Conservation (phyloP, 2,329 filamentous ascomycete species). For the Aspergillus pseudoterreus region DNA sequence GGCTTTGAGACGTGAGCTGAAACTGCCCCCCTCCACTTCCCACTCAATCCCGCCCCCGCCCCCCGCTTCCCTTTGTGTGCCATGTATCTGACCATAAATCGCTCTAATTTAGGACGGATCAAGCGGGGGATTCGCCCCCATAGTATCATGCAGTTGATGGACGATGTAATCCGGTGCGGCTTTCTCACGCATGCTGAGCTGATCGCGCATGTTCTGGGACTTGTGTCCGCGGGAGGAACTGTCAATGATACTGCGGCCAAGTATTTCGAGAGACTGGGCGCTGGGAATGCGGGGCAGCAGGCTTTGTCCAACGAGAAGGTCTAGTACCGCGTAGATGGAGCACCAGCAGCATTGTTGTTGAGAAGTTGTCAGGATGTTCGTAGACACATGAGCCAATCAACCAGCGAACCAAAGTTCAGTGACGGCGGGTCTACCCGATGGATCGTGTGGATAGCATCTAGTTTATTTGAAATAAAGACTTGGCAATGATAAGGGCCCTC, state of each 20-base stretch:
- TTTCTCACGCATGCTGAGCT: slow-evolving; percentile 9
- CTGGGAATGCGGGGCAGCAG: slow-evolving; percentile 2
- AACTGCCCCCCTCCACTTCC: not conserved
- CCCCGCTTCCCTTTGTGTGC: not conserved
- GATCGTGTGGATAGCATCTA: too few relatives aligned
- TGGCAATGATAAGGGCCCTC: too few relatives aligned
- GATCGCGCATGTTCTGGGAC: slow-evolving; percentile 4
- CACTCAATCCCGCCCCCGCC: not conserved
- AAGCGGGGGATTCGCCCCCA: slow-evolving; percentile 7
- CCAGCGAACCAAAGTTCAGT: too few relatives aligned
- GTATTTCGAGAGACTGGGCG: slow-evolving; percentile 5
- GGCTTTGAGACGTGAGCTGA: slow-evolving; percentile 3
- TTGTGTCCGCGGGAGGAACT: slow-evolving; percentile 1
- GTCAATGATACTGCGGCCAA: slow-evolving; percentile 7
- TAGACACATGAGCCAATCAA: too few relatives aligned
- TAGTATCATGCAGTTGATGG: slow-evolving; percentile 6
- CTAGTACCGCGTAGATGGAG: not conserved
- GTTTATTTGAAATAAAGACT: too few relatives aligned
- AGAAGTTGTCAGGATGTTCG: too few relatives aligned
- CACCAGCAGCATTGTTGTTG: too few relatives aligned
- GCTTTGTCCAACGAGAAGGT: slow-evolving; percentile 7
- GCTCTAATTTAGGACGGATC: slow-evolving; percentile 3
- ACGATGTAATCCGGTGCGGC: slow-evolving; percentile 7
- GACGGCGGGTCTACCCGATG: too few relatives aligned
- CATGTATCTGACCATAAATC: not conserved